Conservation (phyloP, 2,329 filamentous ascomycete genomes). For the Trichoderma sp. region DNA sequence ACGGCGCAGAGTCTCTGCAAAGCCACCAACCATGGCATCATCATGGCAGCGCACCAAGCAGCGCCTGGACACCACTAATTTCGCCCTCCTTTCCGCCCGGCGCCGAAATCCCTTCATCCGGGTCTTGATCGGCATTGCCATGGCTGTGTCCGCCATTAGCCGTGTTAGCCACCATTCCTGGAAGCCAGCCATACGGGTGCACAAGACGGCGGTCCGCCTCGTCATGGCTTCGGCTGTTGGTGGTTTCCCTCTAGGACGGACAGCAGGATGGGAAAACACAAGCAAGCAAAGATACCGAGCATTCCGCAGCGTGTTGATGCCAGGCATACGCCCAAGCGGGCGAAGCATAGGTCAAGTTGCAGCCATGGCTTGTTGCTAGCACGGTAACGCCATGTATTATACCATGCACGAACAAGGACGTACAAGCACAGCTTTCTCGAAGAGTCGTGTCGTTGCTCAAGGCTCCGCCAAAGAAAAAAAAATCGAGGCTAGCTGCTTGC, state of each 20-base stretch:
- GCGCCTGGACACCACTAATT: neutral
- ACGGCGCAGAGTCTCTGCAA: conserved; percentile 1
- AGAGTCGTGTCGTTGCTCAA: neutral
- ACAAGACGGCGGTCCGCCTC: conserved; percentile 7
- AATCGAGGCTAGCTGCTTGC: conserved; percentile 15
- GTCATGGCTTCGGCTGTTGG: neutral
- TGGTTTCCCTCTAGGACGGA: neutral
- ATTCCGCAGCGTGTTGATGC: neutral
- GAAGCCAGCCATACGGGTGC: neutral
- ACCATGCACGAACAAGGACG: neutral
- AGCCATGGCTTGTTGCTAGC: neutral
- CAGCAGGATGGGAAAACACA: neutral
- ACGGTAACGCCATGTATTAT: neutral
- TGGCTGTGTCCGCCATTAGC: conserved; percentile 18
- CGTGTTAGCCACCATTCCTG: conserved; percentile 5
- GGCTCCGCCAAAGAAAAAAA: neutral
- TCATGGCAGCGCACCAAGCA: conserved; percentile 17
- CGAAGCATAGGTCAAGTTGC: neutral
- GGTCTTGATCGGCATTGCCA: conserved; percentile 13
- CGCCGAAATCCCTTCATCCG: neutral
- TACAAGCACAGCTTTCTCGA: neutral
- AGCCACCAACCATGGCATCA: conserved; percentile 17
- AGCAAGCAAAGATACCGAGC: neutral
- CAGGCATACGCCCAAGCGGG: neutral
- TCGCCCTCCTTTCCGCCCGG: neutral